phyloP scores from a whole-genome alignment of 495 filamentous ascomycete species.

The Penicillium bovifimosum region DNA sequence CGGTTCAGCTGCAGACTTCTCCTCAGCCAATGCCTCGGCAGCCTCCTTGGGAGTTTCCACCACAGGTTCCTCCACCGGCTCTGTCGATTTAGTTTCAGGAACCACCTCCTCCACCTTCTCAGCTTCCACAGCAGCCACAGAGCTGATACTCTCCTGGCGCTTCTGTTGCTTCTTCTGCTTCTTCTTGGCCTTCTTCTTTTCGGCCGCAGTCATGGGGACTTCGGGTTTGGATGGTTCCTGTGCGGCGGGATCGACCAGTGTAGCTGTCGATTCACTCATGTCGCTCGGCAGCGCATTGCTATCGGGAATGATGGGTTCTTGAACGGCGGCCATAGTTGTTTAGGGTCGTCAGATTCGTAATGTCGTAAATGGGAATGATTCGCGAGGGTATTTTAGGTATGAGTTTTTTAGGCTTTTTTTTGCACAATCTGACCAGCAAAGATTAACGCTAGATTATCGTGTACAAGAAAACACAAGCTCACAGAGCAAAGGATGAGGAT shows the following conservation, averaged over 20 bases:
- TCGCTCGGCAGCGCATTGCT: not conserved
- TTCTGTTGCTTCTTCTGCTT: conserved; percentile 5
- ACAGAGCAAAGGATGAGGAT: conserved; percentile 1
- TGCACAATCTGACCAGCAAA: conserved; percentile 10
- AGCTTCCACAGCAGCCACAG: not conserved
- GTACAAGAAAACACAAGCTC: conserved; percentile 8
- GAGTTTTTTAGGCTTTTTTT: not conserved
- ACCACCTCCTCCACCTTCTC: not conserved
- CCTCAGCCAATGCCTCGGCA: not conserved
- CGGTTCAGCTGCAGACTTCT: not conserved
- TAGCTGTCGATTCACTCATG: conserved; percentile 1
- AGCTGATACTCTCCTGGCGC: conserved; percentile 4
- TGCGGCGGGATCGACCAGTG: not conserved
- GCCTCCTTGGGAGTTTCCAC: conserved; percentile 6
- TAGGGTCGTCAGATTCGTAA: conserved; percentile 4
- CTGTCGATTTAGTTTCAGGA: not conserved
- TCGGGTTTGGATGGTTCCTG: not conserved
- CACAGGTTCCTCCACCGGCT: not conserved
- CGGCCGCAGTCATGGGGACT: conserved; percentile 3
- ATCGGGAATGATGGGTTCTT: conserved; percentile 1
- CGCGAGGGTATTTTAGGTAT: not conserved
- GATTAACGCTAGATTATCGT: conserved; percentile 3
- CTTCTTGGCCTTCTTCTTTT: conserved; percentile 8
- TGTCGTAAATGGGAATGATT: conserved; percentile 5
- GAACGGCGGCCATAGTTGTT: conserved; percentile 3